These are phyloP conservation scores for Hevea brasiliensis DNA, from an alignment of 345 rosid genomes.

Conservation along the genomic window DNA sequence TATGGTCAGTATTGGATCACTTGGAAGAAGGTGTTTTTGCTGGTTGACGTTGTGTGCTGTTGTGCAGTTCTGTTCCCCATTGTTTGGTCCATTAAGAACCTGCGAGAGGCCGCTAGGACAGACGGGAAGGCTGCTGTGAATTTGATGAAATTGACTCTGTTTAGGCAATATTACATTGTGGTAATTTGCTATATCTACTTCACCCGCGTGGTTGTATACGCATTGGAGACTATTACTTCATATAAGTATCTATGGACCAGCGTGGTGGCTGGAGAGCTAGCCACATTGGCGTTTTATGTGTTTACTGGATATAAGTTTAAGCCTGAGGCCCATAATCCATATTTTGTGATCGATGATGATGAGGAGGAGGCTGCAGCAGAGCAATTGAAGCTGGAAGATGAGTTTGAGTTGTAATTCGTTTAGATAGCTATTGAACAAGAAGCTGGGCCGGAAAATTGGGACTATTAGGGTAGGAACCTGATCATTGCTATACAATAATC, in stretches of 20 bases:
- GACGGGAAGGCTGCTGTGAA: constrained; percentile 96
- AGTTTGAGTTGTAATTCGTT: constrained; percentile 68
- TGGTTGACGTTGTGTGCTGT: constrained; percentile 90
- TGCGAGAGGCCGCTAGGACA: constrained; percentile 86
- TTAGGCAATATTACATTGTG: constrained; percentile 91
- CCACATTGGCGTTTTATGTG: constrained; percentile 77
- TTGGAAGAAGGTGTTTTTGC: constrained; percentile 83
- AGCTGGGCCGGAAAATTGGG: neutral
- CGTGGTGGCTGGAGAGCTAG: constrained; percentile 81
- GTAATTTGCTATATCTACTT: constrained; percentile 95
- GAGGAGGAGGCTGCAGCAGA: constrained; percentile 99
- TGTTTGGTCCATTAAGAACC: constrained; percentile 95
- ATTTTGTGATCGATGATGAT: constrained; percentile 88
- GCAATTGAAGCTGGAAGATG: constrained; percentile 88
- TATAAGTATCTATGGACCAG: constrained; percentile 90
- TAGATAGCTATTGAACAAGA: constrained; percentile 15
- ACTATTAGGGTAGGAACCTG: constrained; percentile 31
- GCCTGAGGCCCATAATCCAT: constrained; percentile 92
- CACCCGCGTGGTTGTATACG: constrained; percentile 83
- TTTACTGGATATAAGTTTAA: constrained; percentile 88
- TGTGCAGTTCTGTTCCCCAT: constrained; percentile 91
- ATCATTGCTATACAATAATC: constrained; percentile 13
- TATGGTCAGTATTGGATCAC: constrained; percentile 77
- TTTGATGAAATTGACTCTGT: constrained; percentile 81
- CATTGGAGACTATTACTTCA: constrained; percentile 83